Evolutionary conservation across 1,284 basidiomycete species (phyloP).

Genomic region (Serendipita sp.): DNA sequence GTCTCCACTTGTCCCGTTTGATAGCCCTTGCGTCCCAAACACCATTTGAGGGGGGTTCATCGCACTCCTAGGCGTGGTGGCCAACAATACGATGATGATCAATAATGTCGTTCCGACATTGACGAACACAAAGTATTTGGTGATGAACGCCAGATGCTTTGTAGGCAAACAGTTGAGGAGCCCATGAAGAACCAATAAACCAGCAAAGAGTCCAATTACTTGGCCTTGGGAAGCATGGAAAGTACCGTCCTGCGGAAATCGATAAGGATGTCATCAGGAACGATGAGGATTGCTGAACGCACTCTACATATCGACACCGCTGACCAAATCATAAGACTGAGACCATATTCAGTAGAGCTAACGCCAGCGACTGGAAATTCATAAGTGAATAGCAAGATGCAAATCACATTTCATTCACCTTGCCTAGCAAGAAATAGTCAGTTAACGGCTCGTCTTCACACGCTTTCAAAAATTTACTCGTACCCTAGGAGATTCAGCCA

Average conservation of each 20-base stretch:
- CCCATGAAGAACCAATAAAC: slow-evolving; percentile 60
- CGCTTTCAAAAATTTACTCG: slow-evolving; percentile 17
- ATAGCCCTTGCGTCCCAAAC: slow-evolving; percentile 54
- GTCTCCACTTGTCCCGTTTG: slow-evolving; percentile 61
- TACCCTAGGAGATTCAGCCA: slow-evolving; percentile 78
- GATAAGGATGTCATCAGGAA: slow-evolving; percentile 9
- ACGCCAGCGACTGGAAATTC: slow-evolving; percentile 65
- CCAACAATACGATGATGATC: slow-evolving; percentile 75
- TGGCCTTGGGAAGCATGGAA: slow-evolving; percentile 44
- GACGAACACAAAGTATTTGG: slow-evolving; percentile 73
- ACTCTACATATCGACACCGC: slow-evolving; percentile 49
- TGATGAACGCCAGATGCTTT: slow-evolving; percentile 61
- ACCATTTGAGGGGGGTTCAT: slow-evolving; percentile 52
- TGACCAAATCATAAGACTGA: slow-evolving; percentile 80
- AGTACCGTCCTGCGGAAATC: slow-evolving; percentile 27
- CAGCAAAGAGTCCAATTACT: slow-evolving; percentile 62
- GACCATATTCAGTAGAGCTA: slow-evolving; percentile 78
- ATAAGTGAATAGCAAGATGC: neutral
- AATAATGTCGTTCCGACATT: slow-evolving; percentile 72
- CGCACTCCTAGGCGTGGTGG: slow-evolving; percentile 58
- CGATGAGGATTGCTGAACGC: neutral
- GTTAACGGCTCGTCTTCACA: neutral
- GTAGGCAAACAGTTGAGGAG: slow-evolving; percentile 75
- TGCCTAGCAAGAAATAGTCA: neutral
- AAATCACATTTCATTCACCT: no score